Conservation (phyloP, 139 green algal genomes). For the Picochlorum sp. region DNA sequence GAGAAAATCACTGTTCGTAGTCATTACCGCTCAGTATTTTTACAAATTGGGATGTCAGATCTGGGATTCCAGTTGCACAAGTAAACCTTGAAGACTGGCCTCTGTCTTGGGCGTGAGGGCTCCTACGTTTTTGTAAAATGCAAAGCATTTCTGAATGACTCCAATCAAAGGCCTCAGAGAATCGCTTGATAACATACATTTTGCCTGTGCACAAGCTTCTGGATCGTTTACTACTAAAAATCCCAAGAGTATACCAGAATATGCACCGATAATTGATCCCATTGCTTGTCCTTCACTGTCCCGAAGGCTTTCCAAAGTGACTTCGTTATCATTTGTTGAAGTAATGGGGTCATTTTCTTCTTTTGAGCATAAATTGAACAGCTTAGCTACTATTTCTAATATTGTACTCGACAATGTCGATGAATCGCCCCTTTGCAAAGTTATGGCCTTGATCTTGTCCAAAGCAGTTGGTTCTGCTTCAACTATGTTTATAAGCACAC, state of each 20-base stretch:
- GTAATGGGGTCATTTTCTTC: no score
- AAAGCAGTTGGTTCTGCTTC: background rate
- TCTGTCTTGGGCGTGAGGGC: conserved; percentile 24
- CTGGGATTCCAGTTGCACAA: conserved; percentile 11
- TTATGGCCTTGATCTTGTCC: background rate
- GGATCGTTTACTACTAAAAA: conserved; percentile 47
- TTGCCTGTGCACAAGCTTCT: conserved; percentile 10
- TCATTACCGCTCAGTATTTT: background rate
- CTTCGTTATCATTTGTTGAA: conserved; percentile 13
- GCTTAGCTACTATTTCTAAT: no score
- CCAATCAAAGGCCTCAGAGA: conserved; percentile 33
- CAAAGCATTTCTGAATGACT: conserved; percentile 42
- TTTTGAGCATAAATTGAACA: no score
- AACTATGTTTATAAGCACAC: conserved; percentile 63
- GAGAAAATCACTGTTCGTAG: background rate
- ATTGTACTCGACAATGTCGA: no score
- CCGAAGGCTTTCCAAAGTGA: conserved; percentile 27
- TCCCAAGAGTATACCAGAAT: conserved; percentile 61
- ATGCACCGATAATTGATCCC: conserved; percentile 54
- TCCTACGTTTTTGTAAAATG: conserved; percentile 49
- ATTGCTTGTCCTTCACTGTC: conserved; percentile 22
- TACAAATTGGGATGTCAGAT: background rate
- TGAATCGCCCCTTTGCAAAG: no score
- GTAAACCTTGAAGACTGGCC: conserved; percentile 14
- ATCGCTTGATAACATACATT: conserved; percentile 25